Evolutionary conservation across 2,329 filamentous ascomycete species (phyloP).

Genomic region (Aspergillus neotritici): DNA sequence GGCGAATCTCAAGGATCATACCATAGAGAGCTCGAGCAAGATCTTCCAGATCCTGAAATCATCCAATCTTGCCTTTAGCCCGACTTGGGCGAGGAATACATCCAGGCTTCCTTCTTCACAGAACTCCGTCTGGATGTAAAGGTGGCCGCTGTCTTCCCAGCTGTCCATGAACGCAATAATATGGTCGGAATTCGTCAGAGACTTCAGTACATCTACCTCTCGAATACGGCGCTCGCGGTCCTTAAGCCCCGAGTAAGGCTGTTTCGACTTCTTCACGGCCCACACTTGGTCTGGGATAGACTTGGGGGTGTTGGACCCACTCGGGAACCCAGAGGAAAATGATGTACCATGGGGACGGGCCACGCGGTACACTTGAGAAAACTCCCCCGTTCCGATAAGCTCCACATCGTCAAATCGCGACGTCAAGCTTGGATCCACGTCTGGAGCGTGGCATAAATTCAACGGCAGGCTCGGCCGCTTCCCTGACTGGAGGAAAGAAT

Average conservation of each 20-base stretch:
- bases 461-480: constrained; percentile 63
- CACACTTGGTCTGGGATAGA: constrained; percentile 60
- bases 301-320: constrained; percentile 48
- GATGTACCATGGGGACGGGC: constrained; percentile 40
- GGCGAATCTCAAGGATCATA: constrained; percentile 44
- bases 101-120: constrained; percentile 92
- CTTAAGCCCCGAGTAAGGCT: constrained; percentile 68
- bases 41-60: constrained; percentile 99
- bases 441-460: constrained; percentile 62
- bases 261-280: constrained; percentile 89
- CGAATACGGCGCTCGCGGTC: constrained; percentile 79
- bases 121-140: constrained; percentile 97
- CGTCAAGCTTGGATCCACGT: constrained; percentile 69
- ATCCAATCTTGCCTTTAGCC: constrained; percentile 78
- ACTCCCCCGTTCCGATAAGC: constrained; percentile 79
- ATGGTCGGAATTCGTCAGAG: constrained; percentile 75
- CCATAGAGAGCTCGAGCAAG: constrained; percentile 74
- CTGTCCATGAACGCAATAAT: constrained; percentile 76
- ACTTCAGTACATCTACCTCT: constrained; percentile 73
- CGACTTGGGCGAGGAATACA: constrained; percentile 74
- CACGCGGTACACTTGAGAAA: constrained; percentile 86
- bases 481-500: constrained; percentile 53
- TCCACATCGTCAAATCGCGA: constrained; percentile 76
- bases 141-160: constrained; percentile 78
- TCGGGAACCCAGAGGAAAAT: constrained; percentile 39